Conservation (phyloP, 2,329 filamentous ascomycete species). For the Ophiocordyceps unilateralis region DNA sequence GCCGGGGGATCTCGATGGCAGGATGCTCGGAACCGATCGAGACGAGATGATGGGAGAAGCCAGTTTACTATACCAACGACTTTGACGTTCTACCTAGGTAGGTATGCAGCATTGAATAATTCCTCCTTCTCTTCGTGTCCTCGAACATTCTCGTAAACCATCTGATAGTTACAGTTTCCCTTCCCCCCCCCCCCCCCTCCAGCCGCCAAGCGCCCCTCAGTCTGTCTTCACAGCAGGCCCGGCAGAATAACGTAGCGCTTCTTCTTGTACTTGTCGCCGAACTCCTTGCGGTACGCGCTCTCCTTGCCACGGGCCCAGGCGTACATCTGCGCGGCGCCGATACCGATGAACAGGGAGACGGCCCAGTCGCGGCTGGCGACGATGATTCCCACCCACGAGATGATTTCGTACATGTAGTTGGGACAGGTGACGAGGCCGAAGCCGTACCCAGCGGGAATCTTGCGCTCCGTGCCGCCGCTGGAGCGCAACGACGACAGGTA, state of each 20-base stretch:
- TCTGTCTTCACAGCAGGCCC: conserved; percentile 57
- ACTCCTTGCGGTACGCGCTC: conserved; percentile 72
- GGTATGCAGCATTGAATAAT: no score
- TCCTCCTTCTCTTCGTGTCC: no score
- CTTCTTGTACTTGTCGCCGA: conserved; percentile 86
- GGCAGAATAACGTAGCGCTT: conserved; percentile 78
- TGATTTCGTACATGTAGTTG: conserved; percentile 88
- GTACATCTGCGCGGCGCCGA: conserved; percentile 66
- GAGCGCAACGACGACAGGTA: conserved; percentile 64
- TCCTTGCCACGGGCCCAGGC: conserved; percentile 88
- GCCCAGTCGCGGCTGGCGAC: conserved; percentile 64
- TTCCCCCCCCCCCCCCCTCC: not conserved
- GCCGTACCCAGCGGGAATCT: conserved; percentile 72
- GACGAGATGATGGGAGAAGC: not conserved
- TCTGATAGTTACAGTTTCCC: no score
- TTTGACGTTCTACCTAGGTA: no score
- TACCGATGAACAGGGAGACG: conserved; percentile 56
- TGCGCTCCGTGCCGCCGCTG: conserved; percentile 66
- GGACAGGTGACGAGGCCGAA: conserved; percentile 84
- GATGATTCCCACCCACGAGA: conserved; percentile 74
- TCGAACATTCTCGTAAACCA: no score
- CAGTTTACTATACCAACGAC: not conserved
- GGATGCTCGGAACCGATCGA: not conserved
- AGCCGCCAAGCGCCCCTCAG: conserved; percentile 4
- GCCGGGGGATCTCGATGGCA: conserved; percentile 3